Base-by-base conservation (phyloP, 495 filamentous ascomycete species). In the Mycothermus thermophilus region DNA sequence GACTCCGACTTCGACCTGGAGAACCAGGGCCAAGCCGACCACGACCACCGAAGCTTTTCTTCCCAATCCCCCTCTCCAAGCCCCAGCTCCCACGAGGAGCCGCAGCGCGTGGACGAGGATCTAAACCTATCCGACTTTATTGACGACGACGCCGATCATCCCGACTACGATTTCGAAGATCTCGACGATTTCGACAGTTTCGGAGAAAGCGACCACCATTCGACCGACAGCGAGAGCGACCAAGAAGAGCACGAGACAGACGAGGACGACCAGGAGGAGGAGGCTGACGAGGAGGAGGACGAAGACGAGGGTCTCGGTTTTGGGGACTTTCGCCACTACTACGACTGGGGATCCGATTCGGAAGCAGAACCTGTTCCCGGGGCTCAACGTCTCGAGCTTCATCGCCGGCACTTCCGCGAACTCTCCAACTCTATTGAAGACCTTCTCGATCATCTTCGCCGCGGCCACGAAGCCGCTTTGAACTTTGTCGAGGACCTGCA, bases 291-390 rank as follows among this genome's bases (percentile, higher is more conserved):
- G 4, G 17, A 27, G 18, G 28, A 34, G 12, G 31, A 9, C 10
- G 24, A 34, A 9, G 26, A 43, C 41, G 35, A 39, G 9, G 21
- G 30, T n/a, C n/a, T n/a, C 15, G 27, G 22, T 17, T n/a, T 12
- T 5, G 32, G 24, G 12, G 11, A 27, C 20, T 15, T 20, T 9
- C 9, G 22, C 7, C 32, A 22, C 8, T 30, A 28, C 12, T 12
- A 30, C 25, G 16, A 13, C n/a, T n/a, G n/a, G n/a, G n/a, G n/a
- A n/a, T n/a, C n/a, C n/a, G n/a, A n/a, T n/a, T n/a, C n/a, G n/a
- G n/a, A n/a, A n/a, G n/a, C n/a, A n/a, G n/a, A n/a, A n/a, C n/a
- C n/a, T n/a, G n/a, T n/a, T n/a, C n/a, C n/a, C n/a, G n/a, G n/a
- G n/a, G n/a, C n/a, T n/a, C n/a, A n/a, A n/a, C n/a, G n/a, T n/a